These are phyloP conservation scores for Penicillium longicatenatum DNA, from an alignment of 495 filamentous ascomycete species.

Conservation along the genomic window DNA sequence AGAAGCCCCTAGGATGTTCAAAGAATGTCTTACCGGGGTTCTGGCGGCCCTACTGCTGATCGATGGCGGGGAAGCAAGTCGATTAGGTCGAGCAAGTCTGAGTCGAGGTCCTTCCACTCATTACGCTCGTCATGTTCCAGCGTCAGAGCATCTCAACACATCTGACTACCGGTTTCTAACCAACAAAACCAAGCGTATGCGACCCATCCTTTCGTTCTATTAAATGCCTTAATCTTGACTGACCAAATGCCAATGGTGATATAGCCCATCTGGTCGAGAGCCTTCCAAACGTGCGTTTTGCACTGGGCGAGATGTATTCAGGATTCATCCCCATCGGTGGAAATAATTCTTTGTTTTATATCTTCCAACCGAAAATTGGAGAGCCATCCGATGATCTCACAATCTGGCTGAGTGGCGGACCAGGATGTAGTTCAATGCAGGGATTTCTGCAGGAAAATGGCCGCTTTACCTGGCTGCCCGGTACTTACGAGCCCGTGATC, in stretches of 20 bases:
- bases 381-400: conserved; percentile 63
- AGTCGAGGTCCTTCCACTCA: background rate
- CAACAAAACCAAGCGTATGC: conserved; percentile 38
- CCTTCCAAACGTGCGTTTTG: conserved; percentile 73
- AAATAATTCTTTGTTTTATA: conserved; percentile 54
- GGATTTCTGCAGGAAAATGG: conserved; percentile 70
- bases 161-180: conserved; percentile 41
- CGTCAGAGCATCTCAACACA: background rate
- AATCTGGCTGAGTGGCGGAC: conserved; percentile 75
- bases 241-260: background rate
- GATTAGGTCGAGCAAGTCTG: background rate
- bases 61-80: background rate
- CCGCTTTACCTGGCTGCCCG: conserved; percentile 61
- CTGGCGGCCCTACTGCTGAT: background rate
- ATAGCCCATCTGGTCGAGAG: conserved; percentile 65
- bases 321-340: conserved; percentile 71
- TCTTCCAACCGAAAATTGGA: conserved; percentile 51
- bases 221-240: too few relatives aligned
- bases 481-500: conserved; percentile 56
- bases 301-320: conserved; percentile 76
- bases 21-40: background rate
- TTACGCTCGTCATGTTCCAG: background rate
- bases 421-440: conserved; percentile 66
- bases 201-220: background rate
- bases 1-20: background rate